These are phyloP conservation scores for Styphnolobium japonicum DNA, from an alignment of 306 rosid species.

Conservation along the genomic window DNA sequence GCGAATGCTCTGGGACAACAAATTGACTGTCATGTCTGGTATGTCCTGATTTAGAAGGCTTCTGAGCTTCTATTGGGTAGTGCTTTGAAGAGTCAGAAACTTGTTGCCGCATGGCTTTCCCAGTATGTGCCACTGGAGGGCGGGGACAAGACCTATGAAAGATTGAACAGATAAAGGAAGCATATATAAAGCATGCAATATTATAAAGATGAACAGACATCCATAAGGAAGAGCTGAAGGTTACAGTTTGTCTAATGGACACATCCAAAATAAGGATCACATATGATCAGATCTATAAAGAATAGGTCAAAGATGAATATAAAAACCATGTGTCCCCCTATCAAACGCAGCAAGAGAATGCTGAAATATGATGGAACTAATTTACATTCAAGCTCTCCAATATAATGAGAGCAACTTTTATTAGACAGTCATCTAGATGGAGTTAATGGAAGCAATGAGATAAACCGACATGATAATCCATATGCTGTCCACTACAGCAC, in stretches of 20 bases:
- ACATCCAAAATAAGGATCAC: not conserved
- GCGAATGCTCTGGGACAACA: slow-evolving; percentile 22
- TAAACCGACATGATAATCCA: not conserved
- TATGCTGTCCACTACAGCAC: not conserved
- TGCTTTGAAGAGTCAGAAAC: slow-evolving; percentile 5
- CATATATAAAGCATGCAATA: not conserved
- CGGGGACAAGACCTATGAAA: slow-evolving; percentile 45
- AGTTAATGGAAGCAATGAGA: not conserved
- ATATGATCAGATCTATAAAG: not conserved
- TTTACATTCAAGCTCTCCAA: not conserved
- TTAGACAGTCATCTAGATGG: not conserved
- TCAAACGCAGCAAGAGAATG: not conserved
- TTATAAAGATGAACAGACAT: not conserved
- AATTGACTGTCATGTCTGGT: slow-evolving; percentile 35
- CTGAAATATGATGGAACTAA: not conserved
- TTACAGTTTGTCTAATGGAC: not conserved
- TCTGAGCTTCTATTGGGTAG: slow-evolving; percentile 8
- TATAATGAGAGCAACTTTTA: not conserved
- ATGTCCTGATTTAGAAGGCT: slow-evolving; percentile 20
- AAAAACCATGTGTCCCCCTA: not conserved
- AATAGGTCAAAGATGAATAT: not conserved
- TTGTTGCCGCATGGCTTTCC: slow-evolving; percentile 30
- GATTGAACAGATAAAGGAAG: not conserved
- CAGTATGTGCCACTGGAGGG: slow-evolving; percentile 27
- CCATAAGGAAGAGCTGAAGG: not conserved